Evolutionary conservation across 2,329 filamentous ascomycete species (phyloP), one percentile per base, ranked within the genome.

Genomic region (Trichoderma semiorbis): DNA sequence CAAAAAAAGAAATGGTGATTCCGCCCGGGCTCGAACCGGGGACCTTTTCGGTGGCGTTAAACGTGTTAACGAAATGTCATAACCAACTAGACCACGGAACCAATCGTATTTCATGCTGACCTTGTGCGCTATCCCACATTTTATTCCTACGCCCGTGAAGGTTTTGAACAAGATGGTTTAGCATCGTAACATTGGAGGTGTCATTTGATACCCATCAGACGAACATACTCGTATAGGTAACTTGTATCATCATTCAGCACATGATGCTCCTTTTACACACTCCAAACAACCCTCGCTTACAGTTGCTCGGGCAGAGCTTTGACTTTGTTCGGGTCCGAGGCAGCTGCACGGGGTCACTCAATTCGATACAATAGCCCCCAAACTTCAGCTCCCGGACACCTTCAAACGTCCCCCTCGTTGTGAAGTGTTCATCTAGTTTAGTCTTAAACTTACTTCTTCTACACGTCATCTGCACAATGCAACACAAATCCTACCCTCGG

Each of bases 1-100:
- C 43, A 72, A 47, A 72, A 58, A n/a, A 34, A 63, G 34, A 60
- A 70, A 62, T 64, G 55, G 72, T 76, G 76, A 73, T 77, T 76
- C 70, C 73, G 75, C 76, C 76, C 76, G 76, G 76, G 76, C 74
- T 77, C 68, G 76, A 77, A 77, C 76, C 75, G 76, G 76, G 76
- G 76, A 77, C 76, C 76, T 75, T 77, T 75, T 77, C 75, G 75
- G 76, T 76, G 76, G 71, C 61, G 71, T 72, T 50, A 72, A 72
- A 36, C 36, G 28, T 72, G 71, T 77, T 77, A 77, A 73, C 75
- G 74, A 77, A 75, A 75, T 75, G 74, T 75, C 75, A 77, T 77
- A 72, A 77, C 76, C 76, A 77, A 76, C 76, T 77, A 77, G 75
- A 77, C 76, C 74, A 77, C 76, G 74, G 71, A 76, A 77, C 74